These are phyloP conservation scores for Golubevia sp. DNA, from an alignment of 1,284 basidiomycete genomes.

Conservation along the genomic window DNA sequence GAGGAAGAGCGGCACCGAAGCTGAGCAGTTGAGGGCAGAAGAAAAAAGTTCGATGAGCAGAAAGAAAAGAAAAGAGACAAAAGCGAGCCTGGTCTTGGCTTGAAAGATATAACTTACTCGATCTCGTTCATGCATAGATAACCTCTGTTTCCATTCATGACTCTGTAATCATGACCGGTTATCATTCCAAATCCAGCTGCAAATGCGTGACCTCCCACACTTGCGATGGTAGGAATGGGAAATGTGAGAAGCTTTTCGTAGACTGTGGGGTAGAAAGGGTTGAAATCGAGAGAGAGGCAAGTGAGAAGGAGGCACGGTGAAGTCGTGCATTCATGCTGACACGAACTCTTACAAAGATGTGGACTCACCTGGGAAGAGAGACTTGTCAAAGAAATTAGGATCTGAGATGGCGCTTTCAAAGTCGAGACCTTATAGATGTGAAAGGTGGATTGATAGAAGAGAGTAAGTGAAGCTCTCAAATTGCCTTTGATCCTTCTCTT, in stretches of 20 bases:
- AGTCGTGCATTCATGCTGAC: conserved; percentile 17
- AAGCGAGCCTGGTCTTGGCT: no score
- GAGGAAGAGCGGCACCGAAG: conserved; percentile 33
- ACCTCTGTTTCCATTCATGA: conserved; percentile 82
- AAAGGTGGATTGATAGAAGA: conserved; percentile 21
- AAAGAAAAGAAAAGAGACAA: no score
- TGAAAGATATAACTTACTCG: conserved; percentile 21
- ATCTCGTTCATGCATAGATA: conserved; percentile 95
- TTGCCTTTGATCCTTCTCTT: no score
- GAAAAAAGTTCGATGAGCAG: no score
- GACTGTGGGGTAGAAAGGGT: conserved; percentile 6
- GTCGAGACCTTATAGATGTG: conserved; percentile 76
- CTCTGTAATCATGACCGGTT: conserved; percentile 82
- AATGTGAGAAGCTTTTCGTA: conserved; percentile 63
- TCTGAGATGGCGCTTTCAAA: conserved; percentile 70
- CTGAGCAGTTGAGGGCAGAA: no score
- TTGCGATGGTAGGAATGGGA: conserved; percentile 72
- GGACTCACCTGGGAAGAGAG: conserved; percentile 70
- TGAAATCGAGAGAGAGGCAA: not conserved
- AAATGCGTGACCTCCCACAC: conserved; percentile 89
- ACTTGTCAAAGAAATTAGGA: conserved; percentile 72
- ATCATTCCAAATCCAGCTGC: conserved; percentile 82
- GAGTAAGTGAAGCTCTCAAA: no score
- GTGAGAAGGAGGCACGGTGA: conserved; percentile 1
- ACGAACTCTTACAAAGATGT: conserved; percentile 9